A percentile compares a stretch with the other conserved stretches of the same genome.
These are phyloP conservation scores for Jacaranda mimosifolia DNA, from an alignment of 257 asterid genomes.

Conservation along the genomic window DNA sequence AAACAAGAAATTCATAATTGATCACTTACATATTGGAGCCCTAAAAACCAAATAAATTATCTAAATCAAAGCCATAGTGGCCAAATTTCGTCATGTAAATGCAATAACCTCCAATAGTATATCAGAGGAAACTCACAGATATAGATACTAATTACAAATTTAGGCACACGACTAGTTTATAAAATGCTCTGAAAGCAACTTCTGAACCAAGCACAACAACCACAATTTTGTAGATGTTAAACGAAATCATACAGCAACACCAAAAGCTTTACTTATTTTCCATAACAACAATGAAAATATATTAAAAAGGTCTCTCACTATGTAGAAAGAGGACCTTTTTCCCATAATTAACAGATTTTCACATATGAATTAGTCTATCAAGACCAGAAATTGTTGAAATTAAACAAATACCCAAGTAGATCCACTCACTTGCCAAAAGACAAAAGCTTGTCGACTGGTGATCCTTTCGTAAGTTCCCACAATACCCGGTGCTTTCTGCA, in stretches of 20 bases:
- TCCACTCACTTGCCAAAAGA: conserved; percentile 6
- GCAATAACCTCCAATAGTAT: background rate
- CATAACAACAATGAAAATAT: background rate
- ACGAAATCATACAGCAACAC: conserved; percentile 6
- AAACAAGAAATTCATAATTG: background rate
- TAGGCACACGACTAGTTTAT: background rate
- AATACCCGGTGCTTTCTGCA: background rate
- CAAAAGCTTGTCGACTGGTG: background rate
- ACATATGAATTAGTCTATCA: background rate
- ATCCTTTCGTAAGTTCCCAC: conserved; percentile 8
- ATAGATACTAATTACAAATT: background rate
- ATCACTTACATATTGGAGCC: background rate
- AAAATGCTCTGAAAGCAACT: conserved; percentile 9
- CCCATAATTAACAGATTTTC: conserved; percentile 2
- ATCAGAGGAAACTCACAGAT: background rate
- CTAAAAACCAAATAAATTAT: background rate
- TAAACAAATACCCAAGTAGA: conserved; percentile 5
- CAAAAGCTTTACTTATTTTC: background rate
- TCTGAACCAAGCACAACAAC: background rate
- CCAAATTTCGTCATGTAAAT: background rate
- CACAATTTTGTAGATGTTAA: background rate
- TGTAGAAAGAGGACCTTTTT: background rate
- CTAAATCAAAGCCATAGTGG: background rate
- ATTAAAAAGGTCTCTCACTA: background rate
- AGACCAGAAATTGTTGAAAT: background rate